Base-by-base conservation (phyloP, 208 protist genomes). In the Kentomonas sorsogonicus region DNA sequence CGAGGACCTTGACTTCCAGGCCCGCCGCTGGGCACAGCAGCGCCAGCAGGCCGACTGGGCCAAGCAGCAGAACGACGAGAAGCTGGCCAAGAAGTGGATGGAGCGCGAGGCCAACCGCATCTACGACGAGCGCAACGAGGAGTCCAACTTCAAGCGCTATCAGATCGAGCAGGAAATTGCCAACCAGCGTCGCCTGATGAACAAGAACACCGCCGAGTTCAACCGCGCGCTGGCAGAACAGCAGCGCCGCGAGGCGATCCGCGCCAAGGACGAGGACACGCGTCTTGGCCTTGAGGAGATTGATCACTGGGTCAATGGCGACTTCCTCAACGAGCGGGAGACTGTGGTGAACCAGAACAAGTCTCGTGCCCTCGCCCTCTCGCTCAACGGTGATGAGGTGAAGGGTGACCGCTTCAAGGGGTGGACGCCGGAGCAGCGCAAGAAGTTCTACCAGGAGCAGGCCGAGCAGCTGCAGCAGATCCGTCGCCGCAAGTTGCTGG, bases 81-180 rank as follows among this genome's bases (percentile, higher is more conserved):
- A 97, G 69, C 66, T 90, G 18, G 76, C 86, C 34, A 90, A 91
- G 71, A 97, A 95, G 66, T 93, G 85, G 81, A 91, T 93, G 89
- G 90, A 97, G 69, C 68, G 87, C 56, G 82, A 89, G 67, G 73
- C 76, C 51, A 81, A 95, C 50, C 69, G 78, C 40, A 60, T 71
- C 18, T 95, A 79, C 59, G 88, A 96, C 50, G 79, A 88, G 36
- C 82, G 86, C 26, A 89, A 84, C 58, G 88, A 95, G 62, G 89
- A 97, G 63, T 76, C 77, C 13, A 93, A 93, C 60, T 58, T 67
- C 61, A 77, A 83, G 29, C 79, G 82, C 22, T 91, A 94, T 65
- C 60, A 86, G 51, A 63, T 93, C 33, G 86, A 95, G 72, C 67
- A 77, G 47, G 76, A 77, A 41, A 83, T 93, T 31, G 76, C 81